Evolutionary conservation across 2,329 filamentous ascomycete genomes (phyloP), one percentile per base, ranked within the genome.

Genomic region (Aschersonia sp.): DNA sequence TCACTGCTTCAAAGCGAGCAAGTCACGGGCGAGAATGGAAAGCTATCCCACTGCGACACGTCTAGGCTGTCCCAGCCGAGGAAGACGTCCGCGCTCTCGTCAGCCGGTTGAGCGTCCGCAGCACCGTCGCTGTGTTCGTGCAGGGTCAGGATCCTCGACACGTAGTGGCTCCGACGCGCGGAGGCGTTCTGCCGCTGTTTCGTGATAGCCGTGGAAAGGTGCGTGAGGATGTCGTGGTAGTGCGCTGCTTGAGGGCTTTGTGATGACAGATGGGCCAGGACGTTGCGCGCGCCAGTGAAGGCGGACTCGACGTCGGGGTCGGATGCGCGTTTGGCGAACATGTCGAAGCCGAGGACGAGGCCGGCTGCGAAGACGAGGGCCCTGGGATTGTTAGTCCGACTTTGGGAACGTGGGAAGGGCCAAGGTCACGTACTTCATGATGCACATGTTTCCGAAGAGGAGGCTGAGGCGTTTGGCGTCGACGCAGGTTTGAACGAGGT

Each of bases 331-430:
- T 73, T 68, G 0, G 71, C 71, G 50, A 80, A 77, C 52, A 77
- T 69, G 1, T 72, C 69, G 12, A 80, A 73, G 0, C 77, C 76
- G 0, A 80, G 63, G 0, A 80, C 69, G 0, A 80, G 59, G 0
- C 75, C 76, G 2, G 77, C 73, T 0, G 74, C 73, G 48, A 80
- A 80, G 0, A 78, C 62, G 49, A 73, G 69, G 20, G 71, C 73
- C 50, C 71, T 75, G 45, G 20, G 20, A 20, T 20, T 20, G 20
- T 20, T 20, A 20, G 20, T 20, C 20, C 20, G 20, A 20, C 20
- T 20, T 20, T 20, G 20, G 20, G 20, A 20, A 20, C 20, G 20
- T 20, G 20, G 20, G 20, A 20, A 20, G 20, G 20, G 20, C 20
- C 20, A 20, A 20, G 20, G 20, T 20, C 20, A 20, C 20, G 59